These are phyloP conservation scores for Fimicolochytrium jonesii DNA, from an alignment of 192 early-diverging fungal species.

Conservation along the genomic window DNA sequence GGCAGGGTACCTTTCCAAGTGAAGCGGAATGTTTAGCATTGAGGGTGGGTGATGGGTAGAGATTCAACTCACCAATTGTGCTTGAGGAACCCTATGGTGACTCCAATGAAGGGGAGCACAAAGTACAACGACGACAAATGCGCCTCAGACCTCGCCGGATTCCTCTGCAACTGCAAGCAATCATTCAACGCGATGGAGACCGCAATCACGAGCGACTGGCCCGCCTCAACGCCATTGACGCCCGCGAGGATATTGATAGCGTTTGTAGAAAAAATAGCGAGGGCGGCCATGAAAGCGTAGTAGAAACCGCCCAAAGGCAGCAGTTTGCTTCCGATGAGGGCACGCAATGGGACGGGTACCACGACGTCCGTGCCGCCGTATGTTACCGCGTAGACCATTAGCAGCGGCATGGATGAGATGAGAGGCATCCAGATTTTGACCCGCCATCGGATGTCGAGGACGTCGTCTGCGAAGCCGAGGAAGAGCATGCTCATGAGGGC, in stretches of 20 bases:
- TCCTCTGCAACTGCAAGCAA: constrained; percentile 58
- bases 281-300: constrained; percentile 86
- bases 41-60: not conserved
- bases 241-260: constrained; percentile 98
- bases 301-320: constrained; percentile 83
- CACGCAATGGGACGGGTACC: constrained; percentile 78
- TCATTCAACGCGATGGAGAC: constrained; percentile 76
- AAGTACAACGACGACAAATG: constrained; percentile 89
- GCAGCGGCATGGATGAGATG: constrained; percentile 85
- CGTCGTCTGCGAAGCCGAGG: constrained; percentile 97
- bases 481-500: constrained; percentile 95
- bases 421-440: constrained; percentile 93
- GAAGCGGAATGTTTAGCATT: not conserved
- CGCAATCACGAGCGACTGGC: constrained; percentile 89
- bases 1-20: constrained; percentile 71
- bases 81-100: constrained; percentile 71
- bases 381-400: constrained; percentile 92
- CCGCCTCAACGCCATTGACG: constrained; percentile 95
- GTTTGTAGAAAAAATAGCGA: constrained; percentile 94
- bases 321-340: constrained; percentile 59
- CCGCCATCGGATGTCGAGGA: constrained; percentile 92
- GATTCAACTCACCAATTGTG: constrained; percentile 73
- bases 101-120: constrained; percentile 87
- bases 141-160: constrained; percentile 61
- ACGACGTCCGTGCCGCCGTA: constrained; percentile 80